Percentiles rank a stretch among this genome's conserved stretches.
Evolutionary conservation across 2,329 filamentous ascomycete species (phyloP).

Genomic region (Aspergillus sergii): DNA sequence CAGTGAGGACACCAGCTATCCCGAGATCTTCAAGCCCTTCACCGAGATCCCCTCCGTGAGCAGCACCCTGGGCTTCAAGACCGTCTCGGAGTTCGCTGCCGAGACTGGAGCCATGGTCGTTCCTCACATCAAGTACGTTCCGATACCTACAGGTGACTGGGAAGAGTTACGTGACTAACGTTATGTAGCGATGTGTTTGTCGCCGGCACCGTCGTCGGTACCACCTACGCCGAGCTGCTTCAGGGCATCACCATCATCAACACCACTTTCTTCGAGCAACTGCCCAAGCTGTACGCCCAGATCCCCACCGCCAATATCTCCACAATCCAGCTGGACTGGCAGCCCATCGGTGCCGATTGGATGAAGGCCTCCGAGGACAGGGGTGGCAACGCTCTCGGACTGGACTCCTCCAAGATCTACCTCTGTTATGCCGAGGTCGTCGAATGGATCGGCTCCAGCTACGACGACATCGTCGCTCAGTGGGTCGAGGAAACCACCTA

Average conservation of each 20-base stretch:
- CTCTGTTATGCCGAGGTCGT: slow-evolving; percentile 43
- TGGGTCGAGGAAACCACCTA: slow-evolving; percentile 37
- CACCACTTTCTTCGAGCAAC: slow-evolving; percentile 40
- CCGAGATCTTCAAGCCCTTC: slow-evolving; percentile 38
- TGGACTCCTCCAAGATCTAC: slow-evolving; percentile 38
- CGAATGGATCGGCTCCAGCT: slow-evolving; percentile 33
- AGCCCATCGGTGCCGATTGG: slow-evolving; percentile 42
- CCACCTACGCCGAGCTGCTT: slow-evolving; percentile 34
- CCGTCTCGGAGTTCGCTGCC: slow-evolving; percentile 35
- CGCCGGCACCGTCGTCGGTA: slow-evolving; percentile 36
- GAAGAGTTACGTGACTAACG: background rate
- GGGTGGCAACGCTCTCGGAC: slow-evolving; percentile 31
- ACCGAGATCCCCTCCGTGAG: slow-evolving; percentile 37
- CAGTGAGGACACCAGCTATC: slow-evolving; percentile 32
- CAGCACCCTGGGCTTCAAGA: slow-evolving; percentile 41
- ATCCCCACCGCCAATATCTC: slow-evolving; percentile 40
- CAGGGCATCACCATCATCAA: slow-evolving; percentile 45
- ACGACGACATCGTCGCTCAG: slow-evolving; percentile 32
- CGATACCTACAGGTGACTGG: background rate
- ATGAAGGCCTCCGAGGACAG: slow-evolving; percentile 30
- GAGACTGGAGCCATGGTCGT: slow-evolving; percentile 37
- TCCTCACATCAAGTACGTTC: slow-evolving; percentile 34
- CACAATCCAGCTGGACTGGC: slow-evolving; percentile 45
- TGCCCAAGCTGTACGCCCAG: slow-evolving; percentile 41
- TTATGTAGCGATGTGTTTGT: slow-evolving; percentile 37